A percentile compares a stretch with the other conserved stretches of the same genome.
phyloP scores from a whole-genome alignment of 306 rosid genomes.

The Quercus ilex region DNA sequence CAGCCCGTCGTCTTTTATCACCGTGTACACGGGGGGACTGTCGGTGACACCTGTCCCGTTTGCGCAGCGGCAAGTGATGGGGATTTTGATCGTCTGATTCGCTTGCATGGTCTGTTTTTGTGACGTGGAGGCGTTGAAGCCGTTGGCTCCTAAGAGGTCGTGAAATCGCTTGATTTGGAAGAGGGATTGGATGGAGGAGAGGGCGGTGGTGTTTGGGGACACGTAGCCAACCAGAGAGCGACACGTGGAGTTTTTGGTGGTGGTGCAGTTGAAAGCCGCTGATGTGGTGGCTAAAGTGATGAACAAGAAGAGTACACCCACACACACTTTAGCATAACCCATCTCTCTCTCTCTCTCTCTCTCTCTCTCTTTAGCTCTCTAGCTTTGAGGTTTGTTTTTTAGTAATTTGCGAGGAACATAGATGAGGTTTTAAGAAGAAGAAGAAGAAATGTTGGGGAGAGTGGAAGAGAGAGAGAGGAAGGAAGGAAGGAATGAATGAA shows the following conservation, averaged over 20 bases:
- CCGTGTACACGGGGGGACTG: conserved; percentile 36
- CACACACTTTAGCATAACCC: too few relatives aligned
- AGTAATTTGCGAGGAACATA: background rate
- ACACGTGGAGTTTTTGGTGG: conserved; percentile 26
- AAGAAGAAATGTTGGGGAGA: background rate
- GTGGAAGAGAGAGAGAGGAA: too few relatives aligned
- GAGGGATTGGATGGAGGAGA: conserved; percentile 40
- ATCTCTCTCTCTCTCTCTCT: background rate
- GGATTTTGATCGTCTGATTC: conserved; percentile 28
- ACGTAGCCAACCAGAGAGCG: conserved; percentile 39
- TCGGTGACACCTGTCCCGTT: conserved; percentile 52
- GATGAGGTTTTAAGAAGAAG: background rate
- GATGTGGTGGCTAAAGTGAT: conserved; percentile 5
- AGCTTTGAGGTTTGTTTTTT: background rate
- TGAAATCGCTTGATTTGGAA: conserved; percentile 55
- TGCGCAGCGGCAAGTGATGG: conserved; percentile 57
- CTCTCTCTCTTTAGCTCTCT: background rate
- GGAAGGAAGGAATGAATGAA: too few relatives aligned
- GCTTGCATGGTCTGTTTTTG: background rate
- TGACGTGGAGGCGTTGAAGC: conserved; percentile 19
- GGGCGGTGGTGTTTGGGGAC: conserved; percentile 41
- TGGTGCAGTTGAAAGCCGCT: conserved; percentile 42
- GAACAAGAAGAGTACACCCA: conserved; percentile 5
- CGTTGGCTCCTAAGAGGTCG: conserved; percentile 61
- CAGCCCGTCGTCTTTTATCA: conserved; percentile 36